Evolutionary conservation across 2,329 filamentous ascomycete genomes (phyloP).

Genomic region (Myotisia sp.): DNA sequence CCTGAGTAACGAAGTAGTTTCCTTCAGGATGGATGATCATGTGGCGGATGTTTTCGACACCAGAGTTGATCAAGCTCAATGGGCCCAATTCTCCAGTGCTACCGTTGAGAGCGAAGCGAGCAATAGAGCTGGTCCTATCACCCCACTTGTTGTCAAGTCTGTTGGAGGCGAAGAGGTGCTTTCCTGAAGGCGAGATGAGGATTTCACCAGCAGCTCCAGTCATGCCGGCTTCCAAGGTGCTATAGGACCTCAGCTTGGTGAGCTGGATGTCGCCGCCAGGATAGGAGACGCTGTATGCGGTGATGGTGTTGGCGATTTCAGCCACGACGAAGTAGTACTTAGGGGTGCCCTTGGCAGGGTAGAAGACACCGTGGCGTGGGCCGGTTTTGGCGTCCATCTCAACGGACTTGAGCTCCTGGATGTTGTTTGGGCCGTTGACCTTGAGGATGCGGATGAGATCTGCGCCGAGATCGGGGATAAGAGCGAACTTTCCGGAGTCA

Average conservation of each 20-base stretch:
- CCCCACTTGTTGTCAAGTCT: slow-evolving; percentile 45
- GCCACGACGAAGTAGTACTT: slow-evolving; percentile 34
- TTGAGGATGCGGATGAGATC: slow-evolving; percentile 45
- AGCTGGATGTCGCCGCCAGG: slow-evolving; percentile 19
- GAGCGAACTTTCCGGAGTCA: slow-evolving; percentile 43
- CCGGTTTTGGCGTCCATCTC: slow-evolving; percentile 37
- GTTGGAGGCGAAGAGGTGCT: slow-evolving; percentile 53
- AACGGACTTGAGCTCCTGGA: slow-evolving; percentile 33
- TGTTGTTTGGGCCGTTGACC: slow-evolving; percentile 30
- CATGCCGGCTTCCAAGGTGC: slow-evolving; percentile 34
- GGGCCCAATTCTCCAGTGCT: slow-evolving; percentile 8
- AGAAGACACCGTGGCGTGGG: slow-evolving; percentile 47
- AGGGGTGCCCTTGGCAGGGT: slow-evolving; percentile 26
- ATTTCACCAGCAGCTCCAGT: slow-evolving; percentile 42
- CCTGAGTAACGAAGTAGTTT: slow-evolving; percentile 45
- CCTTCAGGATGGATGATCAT: slow-evolving; percentile 49
- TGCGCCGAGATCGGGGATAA: slow-evolving; percentile 49
- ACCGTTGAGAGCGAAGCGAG: slow-evolving; percentile 46
- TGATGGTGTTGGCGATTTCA: slow-evolving; percentile 41
- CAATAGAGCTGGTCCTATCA: slow-evolving; percentile 45
- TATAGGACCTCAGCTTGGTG: slow-evolving; percentile 26
- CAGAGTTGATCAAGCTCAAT: slow-evolving; percentile 9
- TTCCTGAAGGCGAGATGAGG: slow-evolving; percentile 31
- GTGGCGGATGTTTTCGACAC: slow-evolving; percentile 36
- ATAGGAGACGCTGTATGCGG: slow-evolving; percentile 27